Percentiles rank a stretch among this genome's conserved stretches.
phyloP scores from a whole-genome alignment of 2,329 filamentous ascomycete genomes.

The Dryadomyces sulphureus region DNA sequence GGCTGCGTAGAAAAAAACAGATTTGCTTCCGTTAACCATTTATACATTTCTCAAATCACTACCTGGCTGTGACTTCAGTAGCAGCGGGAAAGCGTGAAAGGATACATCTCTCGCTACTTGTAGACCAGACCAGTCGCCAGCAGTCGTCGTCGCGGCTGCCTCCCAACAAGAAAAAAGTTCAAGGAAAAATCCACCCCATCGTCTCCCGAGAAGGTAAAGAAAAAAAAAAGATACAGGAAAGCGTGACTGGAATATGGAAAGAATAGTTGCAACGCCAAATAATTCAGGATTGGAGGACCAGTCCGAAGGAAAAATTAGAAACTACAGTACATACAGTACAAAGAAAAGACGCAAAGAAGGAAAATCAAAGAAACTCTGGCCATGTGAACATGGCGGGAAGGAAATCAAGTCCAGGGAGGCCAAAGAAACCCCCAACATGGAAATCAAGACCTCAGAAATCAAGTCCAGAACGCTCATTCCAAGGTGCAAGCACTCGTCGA shows the following conservation, averaged over 20 bases:
- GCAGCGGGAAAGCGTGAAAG: too few relatives aligned
- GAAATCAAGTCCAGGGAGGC: too few relatives aligned
- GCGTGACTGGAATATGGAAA: constrained; percentile 1
- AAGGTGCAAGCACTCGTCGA: too few relatives aligned
- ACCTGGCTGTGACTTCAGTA: too few relatives aligned
- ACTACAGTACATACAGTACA: background rate
- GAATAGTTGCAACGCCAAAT: constrained; percentile 9
- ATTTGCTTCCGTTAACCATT: too few relatives aligned
- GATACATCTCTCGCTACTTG: background rate
- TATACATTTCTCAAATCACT: too few relatives aligned
- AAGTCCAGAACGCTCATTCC: too few relatives aligned
- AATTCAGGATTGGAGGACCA: background rate
- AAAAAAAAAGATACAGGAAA: background rate
- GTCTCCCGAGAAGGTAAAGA: background rate
- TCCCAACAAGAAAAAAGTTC: background rate
- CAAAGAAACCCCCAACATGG: too few relatives aligned
- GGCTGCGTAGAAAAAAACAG: too few relatives aligned
- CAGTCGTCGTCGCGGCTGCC: background rate
- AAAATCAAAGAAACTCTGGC: background rate
- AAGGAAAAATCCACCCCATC: background rate
- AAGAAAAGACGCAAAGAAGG: background rate
- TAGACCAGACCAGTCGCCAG: background rate
- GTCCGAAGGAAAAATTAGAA: background rate
- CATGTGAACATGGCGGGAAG: too few relatives aligned
- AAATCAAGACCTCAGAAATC: too few relatives aligned